Evolutionary conservation across 495 filamentous ascomycete species (phyloP).

Genomic region (Penicillium subrubescens): DNA sequence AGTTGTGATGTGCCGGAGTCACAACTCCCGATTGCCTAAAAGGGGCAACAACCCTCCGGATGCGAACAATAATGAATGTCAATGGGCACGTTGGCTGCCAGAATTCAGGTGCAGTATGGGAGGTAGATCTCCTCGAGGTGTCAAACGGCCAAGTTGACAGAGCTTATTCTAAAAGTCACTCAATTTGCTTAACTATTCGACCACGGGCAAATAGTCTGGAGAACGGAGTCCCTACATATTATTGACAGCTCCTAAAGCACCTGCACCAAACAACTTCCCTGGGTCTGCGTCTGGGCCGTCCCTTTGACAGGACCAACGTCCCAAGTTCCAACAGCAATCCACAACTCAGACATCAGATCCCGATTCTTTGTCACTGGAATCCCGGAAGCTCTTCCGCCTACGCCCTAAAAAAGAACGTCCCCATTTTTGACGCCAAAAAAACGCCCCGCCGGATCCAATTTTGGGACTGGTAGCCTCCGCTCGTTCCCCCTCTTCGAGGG

Average conservation of each 20-base stretch:
- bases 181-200: neutral
- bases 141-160: neutral
- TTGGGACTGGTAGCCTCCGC: neutral
- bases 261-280: neutral
- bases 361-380: conserved; percentile 15
- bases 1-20: neutral
- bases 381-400: conserved; percentile 11
- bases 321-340: neutral
- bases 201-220: neutral
- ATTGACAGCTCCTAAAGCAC: neutral
- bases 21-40: neutral
- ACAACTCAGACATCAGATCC: neutral
- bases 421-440: neutral
- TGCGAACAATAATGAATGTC: neutral
- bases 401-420: neutral
- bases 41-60: conserved; percentile 7
- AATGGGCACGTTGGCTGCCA: neutral
- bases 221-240: neutral
- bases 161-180: neutral
- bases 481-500: neutral
- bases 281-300: neutral
- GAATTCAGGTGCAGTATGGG: neutral
- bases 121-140: neutral
- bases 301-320: conserved; percentile 8
- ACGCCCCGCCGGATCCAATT: conserved; percentile 4